Evolutionary conservation across 2,329 filamentous ascomycete genomes (phyloP), one percentile per base, ranked within the genome.

Genomic region (Ophiosphaerella narmari): DNA sequence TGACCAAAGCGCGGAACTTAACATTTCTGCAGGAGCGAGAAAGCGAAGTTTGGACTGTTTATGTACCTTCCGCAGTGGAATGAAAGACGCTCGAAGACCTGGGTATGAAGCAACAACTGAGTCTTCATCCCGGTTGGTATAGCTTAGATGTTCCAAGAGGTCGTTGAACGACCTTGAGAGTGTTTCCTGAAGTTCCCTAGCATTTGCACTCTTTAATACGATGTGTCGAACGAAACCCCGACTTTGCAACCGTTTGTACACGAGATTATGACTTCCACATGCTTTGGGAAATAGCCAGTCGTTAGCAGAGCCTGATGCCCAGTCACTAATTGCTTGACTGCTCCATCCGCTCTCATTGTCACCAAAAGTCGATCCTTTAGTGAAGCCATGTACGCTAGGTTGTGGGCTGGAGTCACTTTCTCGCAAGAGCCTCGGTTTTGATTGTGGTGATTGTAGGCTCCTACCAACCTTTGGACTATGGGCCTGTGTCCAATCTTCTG

Each of bases 51-150:
- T 82, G 0, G 86, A 86, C 49, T 90, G 87, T 64, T 88, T 90
- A 66, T 89, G 84, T 2, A 90, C 76, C 68, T 92, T 92, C 43
- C 89, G 83, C 14, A 93, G 76, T 5, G 89, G 89, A n/a, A 92
- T 81, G 81, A 88, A 90, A 0, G 82, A 73, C 37, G 87, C 85
- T 46, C 82, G 80, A 14, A 92, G 77, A 5, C 86, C 89, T 16
- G 86, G 75, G 33, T 64, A 62, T 1, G 60, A 43, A 31, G 50
- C 48, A n/a, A 68, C 50, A 37, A 59, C 59, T 7, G 58, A 58
- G n/a, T 67, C 60, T n/a, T 62, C 59, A 32, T 66, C 63, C 18
- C 62, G 57, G 21, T 66, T 58, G 11, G 62, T 62, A 32, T 67
- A 66, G 24, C 60, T 59, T 11, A 73, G 38, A 43, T 67, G 60